Evolutionary conservation across 1,284 basidiomycete genomes (phyloP), one percentile per base, ranked within the genome.

Genomic region (Fomes fomentarius): DNA sequence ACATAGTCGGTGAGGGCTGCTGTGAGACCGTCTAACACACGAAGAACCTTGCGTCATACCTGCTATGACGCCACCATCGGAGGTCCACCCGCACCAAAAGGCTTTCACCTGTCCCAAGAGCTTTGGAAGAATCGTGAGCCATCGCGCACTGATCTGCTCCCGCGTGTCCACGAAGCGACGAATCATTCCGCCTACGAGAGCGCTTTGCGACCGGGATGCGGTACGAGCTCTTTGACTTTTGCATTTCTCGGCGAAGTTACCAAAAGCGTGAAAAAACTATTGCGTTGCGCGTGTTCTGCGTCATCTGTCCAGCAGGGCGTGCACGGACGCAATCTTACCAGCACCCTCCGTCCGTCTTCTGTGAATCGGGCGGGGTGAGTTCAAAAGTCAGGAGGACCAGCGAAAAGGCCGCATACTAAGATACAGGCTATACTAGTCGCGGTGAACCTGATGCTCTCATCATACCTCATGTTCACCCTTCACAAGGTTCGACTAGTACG

Each of bases 191-290:
- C 35, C 30, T 28, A 14, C 30, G 19, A 26, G 47, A 33, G 24
- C 5, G 26, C 21, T 41, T 7, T n/a, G 28, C 22, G 12, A 33
- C 38, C 38, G 47, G 47, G 9, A 30, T 3, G 21, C 38, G 38
- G 47, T 41, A 39, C 47, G 47, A 33, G 38, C 14, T 33, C n/a
- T n/a, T 49, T 40, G 38, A 24, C 21, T 49, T 41, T 28, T 39
- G 26, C 46, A 26, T 33, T 38, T 8, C 21, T 40, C 38, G 38
- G 38, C 38, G 22, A 40, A 40, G 21, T 40, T 24, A 15, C 38
- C 38, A 12, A 9, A 24, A 24, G 21, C 19, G 38, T n/a, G 17
- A 12, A 4, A n/a, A 33, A 33, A 15, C 10, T 15, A 15, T 10
- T 10, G 11, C 15, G 11, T 10, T 33, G 10, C 31, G 11, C 2